Base-by-base conservation (phyloP, 176 grass and related monocot species). In the Luzula sylvatica region DNA sequence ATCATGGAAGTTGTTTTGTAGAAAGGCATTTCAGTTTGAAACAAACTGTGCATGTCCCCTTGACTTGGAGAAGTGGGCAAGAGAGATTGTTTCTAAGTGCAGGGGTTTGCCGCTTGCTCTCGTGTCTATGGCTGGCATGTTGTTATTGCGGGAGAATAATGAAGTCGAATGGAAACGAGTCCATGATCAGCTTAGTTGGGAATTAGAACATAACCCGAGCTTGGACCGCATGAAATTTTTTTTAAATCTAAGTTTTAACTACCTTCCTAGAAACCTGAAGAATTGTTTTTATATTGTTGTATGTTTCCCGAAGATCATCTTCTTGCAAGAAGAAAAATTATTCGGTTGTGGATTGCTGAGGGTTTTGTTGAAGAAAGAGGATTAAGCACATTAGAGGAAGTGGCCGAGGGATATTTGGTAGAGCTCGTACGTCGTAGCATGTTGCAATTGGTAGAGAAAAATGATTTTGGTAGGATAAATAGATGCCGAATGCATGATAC, bases 251-350 rank as follows among this genome's bases (percentile, higher is more conserved):
- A 78, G 74, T 29, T 70, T 24, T 18, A 21, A 51, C 14, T 11
- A 42, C 5, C 66, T 65, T 20, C 74, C 74, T 2, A 44, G 25
- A 18, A 46, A 71, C 55, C 49, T 71, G 0, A 71, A 65, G 13
- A 71, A 71, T 42, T 78, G 74, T 53, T 78, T 71, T 40, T 78
- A 3, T 70, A 70, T n/a, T 78, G 74, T 35, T 56, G 66, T 54
- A 25, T 78, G 23, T 78, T 78, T 11, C 58, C 58, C 15, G 29
- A 68, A 4, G 52, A 51, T 13, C 41, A 57, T 15, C 5, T 2
- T 2, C 40, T 78, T 4, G 14, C 7, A 1, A 69, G 49, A 22
- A 56, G 70, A 6, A 58, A 38, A 20, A 56, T 78, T 3, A 18
- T 71, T 1, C 55, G 43, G 50, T 28, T 78, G 4, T 78, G 75